Percentiles rank a stretch among this genome's conserved stretches.
phyloP scores from a whole-genome alignment of 208 protist species.

The Zelonia costaricensis region DNA sequence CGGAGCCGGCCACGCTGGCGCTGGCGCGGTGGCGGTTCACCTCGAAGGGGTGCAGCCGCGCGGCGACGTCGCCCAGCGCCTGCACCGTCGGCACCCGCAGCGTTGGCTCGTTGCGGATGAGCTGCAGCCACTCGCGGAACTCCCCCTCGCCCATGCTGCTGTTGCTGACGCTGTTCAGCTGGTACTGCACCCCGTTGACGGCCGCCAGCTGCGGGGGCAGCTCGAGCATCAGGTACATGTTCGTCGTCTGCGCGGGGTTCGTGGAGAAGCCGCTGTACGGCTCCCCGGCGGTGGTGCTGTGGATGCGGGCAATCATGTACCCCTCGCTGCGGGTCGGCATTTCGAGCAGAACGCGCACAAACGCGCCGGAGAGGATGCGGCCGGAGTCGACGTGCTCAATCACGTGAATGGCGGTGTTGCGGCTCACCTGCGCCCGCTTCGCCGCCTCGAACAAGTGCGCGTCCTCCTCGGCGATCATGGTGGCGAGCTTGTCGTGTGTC shows the following conservation, averaged over 20 bases:
- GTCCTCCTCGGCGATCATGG: slow-evolving; percentile 49
- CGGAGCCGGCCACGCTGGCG: neutral
- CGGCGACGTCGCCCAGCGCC: slow-evolving; percentile 31
- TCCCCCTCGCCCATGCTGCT: slow-evolving; percentile 67
- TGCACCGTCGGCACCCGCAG: slow-evolving; percentile 29
- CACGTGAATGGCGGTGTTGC: slow-evolving; percentile 69
- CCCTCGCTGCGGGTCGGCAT: slow-evolving; percentile 52
- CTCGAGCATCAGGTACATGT: slow-evolving; percentile 53
- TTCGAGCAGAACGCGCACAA: slow-evolving; percentile 79
- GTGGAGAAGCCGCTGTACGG: slow-evolving; percentile 75
- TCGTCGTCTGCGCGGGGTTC: slow-evolving; percentile 39
- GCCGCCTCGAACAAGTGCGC: slow-evolving; percentile 56
- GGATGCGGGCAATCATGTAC: slow-evolving; percentile 72
- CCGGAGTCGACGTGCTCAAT: slow-evolving; percentile 35
- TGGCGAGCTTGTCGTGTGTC: no score
- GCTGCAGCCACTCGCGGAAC: slow-evolving; percentile 63
- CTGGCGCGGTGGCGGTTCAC: slow-evolving; percentile 16
- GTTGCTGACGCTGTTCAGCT: slow-evolving; percentile 88
- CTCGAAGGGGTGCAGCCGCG: slow-evolving; percentile 34
- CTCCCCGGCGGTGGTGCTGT: slow-evolving; percentile 43
- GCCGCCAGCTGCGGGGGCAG: slow-evolving; percentile 50
- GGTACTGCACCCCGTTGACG: slow-evolving; percentile 75
- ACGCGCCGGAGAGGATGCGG: slow-evolving; percentile 42
- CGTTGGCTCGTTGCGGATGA: slow-evolving; percentile 32
- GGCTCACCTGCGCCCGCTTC: slow-evolving; percentile 62